phyloP scores from a whole-genome alignment of 345 rosid genomes.

The Eucalyptus albens region DNA sequence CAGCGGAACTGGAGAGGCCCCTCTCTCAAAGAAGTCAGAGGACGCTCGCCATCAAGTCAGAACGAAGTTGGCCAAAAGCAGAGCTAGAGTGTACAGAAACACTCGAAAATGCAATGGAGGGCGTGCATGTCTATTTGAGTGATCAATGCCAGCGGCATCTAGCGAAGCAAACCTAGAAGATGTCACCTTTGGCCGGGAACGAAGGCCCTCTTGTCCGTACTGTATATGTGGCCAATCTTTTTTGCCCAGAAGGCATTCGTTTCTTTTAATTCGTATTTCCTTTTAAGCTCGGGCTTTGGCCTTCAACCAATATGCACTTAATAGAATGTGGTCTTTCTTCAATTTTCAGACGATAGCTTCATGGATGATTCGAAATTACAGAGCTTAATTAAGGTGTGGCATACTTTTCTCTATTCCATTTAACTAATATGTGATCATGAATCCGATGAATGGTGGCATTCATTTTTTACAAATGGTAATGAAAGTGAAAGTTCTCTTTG shows the following conservation, averaged over 20 bases:
- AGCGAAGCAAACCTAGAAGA: too few relatives aligned
- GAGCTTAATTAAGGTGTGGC: background rate
- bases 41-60: background rate
- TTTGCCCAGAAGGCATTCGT: too few relatives aligned
- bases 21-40: background rate
- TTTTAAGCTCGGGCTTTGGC: background rate
- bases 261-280: background rate
- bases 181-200: too few relatives aligned
- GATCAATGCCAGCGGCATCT: too few relatives aligned
- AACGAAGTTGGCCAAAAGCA: background rate
- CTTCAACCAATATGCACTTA: background rate
- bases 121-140: rapidly evolving
- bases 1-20: background rate
- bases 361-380: background rate
- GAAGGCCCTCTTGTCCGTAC: too few relatives aligned
- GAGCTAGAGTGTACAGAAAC: background rate
- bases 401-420: background rate
- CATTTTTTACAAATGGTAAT: background rate
- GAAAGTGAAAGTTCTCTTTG: background rate
- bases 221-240: too few relatives aligned
- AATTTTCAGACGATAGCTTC: background rate
- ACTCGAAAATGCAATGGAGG: background rate
- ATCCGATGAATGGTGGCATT: background rate
- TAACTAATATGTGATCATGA: background rate
- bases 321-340: background rate